These are phyloP conservation scores for Paraglomus occultum DNA, from an alignment of 192 early-diverging fungal genomes.

Conservation along the genomic window DNA sequence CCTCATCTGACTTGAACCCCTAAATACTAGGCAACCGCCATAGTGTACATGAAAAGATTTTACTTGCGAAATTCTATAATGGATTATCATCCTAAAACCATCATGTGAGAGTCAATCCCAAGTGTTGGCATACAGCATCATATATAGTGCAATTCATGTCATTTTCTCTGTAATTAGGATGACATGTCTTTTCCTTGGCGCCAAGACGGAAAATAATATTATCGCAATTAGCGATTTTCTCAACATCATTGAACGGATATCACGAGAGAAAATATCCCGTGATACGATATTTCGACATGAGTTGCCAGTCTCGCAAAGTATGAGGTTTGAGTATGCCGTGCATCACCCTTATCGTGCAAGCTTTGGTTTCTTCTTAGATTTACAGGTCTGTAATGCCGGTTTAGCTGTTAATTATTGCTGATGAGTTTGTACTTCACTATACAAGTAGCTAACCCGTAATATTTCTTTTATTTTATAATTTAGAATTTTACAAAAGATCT, in stretches of 20 bases:
- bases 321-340: slow-evolving; percentile 71
- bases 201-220: slow-evolving; percentile 71
- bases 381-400: slow-evolving; percentile 46
- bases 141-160: background rate
- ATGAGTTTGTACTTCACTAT: background rate
- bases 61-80: slow-evolving; percentile 76
- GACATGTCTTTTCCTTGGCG: slow-evolving; percentile 74
- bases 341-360: slow-evolving; percentile 71
- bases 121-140: background rate
- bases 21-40: slow-evolving; percentile 62
- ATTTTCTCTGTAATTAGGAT: slow-evolving; percentile 36
- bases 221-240: slow-evolving; percentile 74
- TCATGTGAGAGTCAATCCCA: slow-evolving; percentile 47
- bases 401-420: background rate
- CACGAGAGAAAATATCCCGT: background rate
- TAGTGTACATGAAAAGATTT: slow-evolving; percentile 81
- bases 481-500: slow-evolving; percentile 43
- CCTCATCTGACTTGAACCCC: no score
- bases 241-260: slow-evolving; percentile 38
- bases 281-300: slow-evolving; percentile 36
- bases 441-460: no score
- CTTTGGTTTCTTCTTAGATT: slow-evolving; percentile 73
- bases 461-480: slow-evolving; percentile 32
- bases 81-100: slow-evolving; percentile 78
- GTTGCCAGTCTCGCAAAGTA: slow-evolving; percentile 66